Base-by-base conservation (phyloP, 768 basidiomycete species). In the Leccinum pellstonianum region DNA sequence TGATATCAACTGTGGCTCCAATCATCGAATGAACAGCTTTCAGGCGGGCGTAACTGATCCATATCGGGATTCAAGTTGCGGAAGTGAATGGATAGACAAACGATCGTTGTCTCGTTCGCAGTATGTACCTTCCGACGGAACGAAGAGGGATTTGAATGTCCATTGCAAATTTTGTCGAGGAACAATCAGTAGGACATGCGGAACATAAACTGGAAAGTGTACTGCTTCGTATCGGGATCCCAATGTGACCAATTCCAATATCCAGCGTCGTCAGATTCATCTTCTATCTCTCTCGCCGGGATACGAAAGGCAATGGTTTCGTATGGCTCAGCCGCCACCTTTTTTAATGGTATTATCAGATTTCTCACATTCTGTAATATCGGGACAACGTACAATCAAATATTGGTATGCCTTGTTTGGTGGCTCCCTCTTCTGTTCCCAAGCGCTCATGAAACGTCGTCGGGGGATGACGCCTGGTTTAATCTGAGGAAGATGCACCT, bases 271-370 rank as follows among this genome's bases (percentile, higher is more conserved):
- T 93, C 89, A 50, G 91, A 84, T 69, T 94, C 93, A 67, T 96
- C 93, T 75, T 98, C 95, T 61, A 99, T 95, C 76, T 98, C 95
- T 54, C 93, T 86, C 25, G 97, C 91, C 50, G 96, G 97, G 69
- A 99, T 94, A 17, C 95, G 92, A 81, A 98, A 98, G n/a, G 95
- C 93, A 66, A 99, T 94, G 4, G 95, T 98, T 76, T 99, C 97
- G 71, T 98, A 99, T 5, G 96, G 95, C 68, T 98, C 97, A n/a
- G 97, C 95, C 17, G 96, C 97, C 61, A 98, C 93, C 96, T 98
- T 61, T 61, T 43, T 64, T 52, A 56, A 57, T 60, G 58, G 29
- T 2, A 33, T 7, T 31, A 46, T 80, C 72, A 64, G 79, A 0
- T 38, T 75, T 76, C 55, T 50, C 14, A 47, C 55, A 37, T 29